Base-by-base conservation (phyloP, 2,329 filamentous ascomycete genomes). In the Penicillium sp. region DNA sequence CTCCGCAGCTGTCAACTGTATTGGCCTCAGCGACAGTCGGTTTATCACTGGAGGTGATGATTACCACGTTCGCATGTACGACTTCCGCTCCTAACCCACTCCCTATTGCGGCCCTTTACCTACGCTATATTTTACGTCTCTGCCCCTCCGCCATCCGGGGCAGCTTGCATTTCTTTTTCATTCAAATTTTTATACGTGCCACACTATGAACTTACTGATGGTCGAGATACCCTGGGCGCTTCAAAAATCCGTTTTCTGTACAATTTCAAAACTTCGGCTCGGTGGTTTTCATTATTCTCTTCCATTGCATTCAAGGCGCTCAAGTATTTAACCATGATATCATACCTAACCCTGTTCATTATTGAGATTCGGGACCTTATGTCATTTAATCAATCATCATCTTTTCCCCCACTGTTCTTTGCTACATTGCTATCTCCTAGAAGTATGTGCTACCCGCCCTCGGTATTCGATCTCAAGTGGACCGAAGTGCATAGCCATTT, bases 11-110 rank as follows among this genome's bases (percentile, higher is more conserved):
- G 92, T 97, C 3, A 97, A 92, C 3, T 97, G 93, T 70, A 89
- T 97, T 34, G 92, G 90, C 1, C 79, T 99, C 6, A 95, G 91
- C 65, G 94, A 97, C 70, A 90, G 88, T 64, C 84, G 90, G 36
- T 89, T 99, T 79, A 90, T 91, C 26, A 96, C 90, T 64, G 94
- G 92, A 5, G 91, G 93, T 67, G 94, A 97, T 73, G 94, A 99
- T 71, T 91, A 91, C 60, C 92, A 96, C 66, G 90, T 97, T 29
- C 81, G 92, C 48, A 81, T 99, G 66, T 92, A 92, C 72, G 90
- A 87, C 66, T 93, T 92, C 67, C 72, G 70, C n/a, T 74, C 68
- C 49, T 74, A 46, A 57, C 44, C 34, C 10, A 36, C 31, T 10
- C 39, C 3, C 21, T n/a, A 24, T 36, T 34, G 13, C 46, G 24